phyloP scores from a whole-genome alignment of 2,329 filamentous ascomycete species.

The Fusarium incarnatum region DNA sequence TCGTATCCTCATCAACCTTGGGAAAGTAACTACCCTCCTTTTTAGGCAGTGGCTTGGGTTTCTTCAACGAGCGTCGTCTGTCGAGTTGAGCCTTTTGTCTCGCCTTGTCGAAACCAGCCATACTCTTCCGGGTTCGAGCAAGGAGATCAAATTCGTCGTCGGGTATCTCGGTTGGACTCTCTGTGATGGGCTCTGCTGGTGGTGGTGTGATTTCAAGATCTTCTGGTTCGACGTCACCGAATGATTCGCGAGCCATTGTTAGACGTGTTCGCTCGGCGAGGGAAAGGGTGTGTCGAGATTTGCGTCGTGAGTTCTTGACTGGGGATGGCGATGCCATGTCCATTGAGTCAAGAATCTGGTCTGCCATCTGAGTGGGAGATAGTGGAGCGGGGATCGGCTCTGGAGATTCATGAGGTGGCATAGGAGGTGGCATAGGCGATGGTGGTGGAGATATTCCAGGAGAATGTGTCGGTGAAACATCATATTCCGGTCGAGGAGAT shows the following conservation, averaged over 20 bases:
- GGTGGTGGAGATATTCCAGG: slow-evolving; percentile 17
- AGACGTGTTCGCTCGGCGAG: slow-evolving; percentile 83
- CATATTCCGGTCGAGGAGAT: slow-evolving; percentile 28
- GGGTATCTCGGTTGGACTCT: slow-evolving; percentile 35
- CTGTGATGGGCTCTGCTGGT: slow-evolving; percentile 12
- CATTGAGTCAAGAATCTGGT: slow-evolving; percentile 68
- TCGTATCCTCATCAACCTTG: slow-evolving; percentile 55
- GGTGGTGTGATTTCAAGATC: slow-evolving; percentile 45
- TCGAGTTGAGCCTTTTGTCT: slow-evolving; percentile 71
- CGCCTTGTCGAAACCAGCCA: slow-evolving; percentile 71
- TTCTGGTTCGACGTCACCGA: slow-evolving; percentile 49
- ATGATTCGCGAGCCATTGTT: slow-evolving; percentile 76
- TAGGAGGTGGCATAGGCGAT: slow-evolving; percentile 7
- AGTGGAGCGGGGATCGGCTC: slow-evolving; percentile 22
- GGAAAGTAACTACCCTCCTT: slow-evolving; percentile 62
- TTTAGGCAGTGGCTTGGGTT: slow-evolving; percentile 54
- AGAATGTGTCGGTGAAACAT: slow-evolving; percentile 15
- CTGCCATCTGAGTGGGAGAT: slow-evolving; percentile 59
- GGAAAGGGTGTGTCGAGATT: slow-evolving; percentile 67
- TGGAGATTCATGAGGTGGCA: slow-evolving; percentile 21
- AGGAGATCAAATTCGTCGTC: slow-evolving; percentile 60
- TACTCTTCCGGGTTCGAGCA: slow-evolving; percentile 69
- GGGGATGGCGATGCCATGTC: slow-evolving; percentile 68
- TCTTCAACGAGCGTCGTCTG: slow-evolving; percentile 62
- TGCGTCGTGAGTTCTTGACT: slow-evolving; percentile 56